Conservation (phyloP, 2,329 filamentous ascomycete genomes). For the Pseudogymnoascus sp. region DNA sequence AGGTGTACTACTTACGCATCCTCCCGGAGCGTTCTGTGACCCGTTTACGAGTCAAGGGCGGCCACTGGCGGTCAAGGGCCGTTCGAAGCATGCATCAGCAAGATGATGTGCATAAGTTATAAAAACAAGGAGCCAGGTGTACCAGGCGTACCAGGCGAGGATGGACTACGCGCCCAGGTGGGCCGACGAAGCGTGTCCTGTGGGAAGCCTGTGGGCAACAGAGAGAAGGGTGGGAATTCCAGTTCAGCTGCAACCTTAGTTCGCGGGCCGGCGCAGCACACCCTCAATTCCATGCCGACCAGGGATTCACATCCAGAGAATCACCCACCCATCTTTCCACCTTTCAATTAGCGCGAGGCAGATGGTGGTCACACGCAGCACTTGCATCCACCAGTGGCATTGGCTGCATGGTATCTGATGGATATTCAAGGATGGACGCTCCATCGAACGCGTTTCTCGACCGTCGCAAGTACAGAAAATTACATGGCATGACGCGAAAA, state of each 20-base stretch:
- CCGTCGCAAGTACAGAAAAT: background rate
- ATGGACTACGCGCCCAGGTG: background rate
- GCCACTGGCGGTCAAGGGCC: background rate
- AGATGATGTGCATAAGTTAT: constrained; percentile 8
- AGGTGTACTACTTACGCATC: background rate
- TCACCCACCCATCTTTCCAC: constrained; percentile 3
- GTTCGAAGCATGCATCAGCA: background rate
- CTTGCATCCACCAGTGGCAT: constrained; percentile 1
- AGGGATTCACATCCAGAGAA: constrained; percentile 1
- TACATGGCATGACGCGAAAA: constrained; percentile 1
- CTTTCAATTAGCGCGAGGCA: constrained; percentile 3
- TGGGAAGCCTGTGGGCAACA: background rate
- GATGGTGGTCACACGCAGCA: constrained; percentile 3
- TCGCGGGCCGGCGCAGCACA: constrained; percentile 11
- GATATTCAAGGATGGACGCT: background rate
- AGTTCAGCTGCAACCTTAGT: constrained; percentile 10
- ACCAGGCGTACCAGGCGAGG: background rate
- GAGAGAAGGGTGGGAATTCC: background rate
- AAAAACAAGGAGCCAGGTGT: background rate
- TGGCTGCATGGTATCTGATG: background rate
- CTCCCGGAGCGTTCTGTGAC: background rate
- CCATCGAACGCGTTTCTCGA: constrained; percentile 5
- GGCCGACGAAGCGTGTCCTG: background rate
- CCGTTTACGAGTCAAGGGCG: background rate
- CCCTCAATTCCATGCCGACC: constrained; percentile 9